A percentile compares a stretch with the other conserved stretches of the same genome.
These are phyloP conservation scores for Teratosphaeria epicoccoides DNA, from an alignment of 2,329 filamentous ascomycete genomes.

Conservation along the genomic window DNA sequence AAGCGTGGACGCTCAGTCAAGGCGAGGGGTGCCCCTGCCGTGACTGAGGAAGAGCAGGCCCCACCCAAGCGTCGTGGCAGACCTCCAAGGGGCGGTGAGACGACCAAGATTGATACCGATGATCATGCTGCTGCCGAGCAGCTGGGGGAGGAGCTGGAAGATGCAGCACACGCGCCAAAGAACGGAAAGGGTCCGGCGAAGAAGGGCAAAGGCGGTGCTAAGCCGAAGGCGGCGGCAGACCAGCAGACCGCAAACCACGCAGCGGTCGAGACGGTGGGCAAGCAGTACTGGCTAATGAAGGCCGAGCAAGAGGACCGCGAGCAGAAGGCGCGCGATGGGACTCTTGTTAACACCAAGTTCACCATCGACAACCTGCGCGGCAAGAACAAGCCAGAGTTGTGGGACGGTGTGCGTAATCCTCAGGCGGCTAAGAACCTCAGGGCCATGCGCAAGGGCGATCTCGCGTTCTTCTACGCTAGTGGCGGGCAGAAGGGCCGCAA, in stretches of 20 bases:
- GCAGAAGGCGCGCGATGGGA: slow-evolving; percentile 57
- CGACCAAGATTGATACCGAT: slow-evolving; percentile 20
- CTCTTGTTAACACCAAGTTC: slow-evolving; percentile 79
- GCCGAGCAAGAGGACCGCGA: slow-evolving; percentile 70
- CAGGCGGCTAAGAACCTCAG: slow-evolving; percentile 78
- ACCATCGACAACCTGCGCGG: slow-evolving; percentile 81
- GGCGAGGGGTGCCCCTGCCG: slow-evolving; percentile 3
- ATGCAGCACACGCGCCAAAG: slow-evolving; percentile 6
- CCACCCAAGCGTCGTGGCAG: slow-evolving; percentile 20
- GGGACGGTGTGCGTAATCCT: slow-evolving; percentile 58
- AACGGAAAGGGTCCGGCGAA: neutral
- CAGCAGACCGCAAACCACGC: neutral
- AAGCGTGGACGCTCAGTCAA: neutral
- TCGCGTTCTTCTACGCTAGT: slow-evolving; percentile 95
- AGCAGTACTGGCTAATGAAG: slow-evolving; percentile 40
- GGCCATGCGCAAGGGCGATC: slow-evolving; percentile 80
- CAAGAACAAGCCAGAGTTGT: slow-evolving; percentile 66
- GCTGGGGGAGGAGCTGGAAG: slow-evolving; percentile 20
- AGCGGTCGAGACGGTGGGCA: slow-evolving; percentile 5
- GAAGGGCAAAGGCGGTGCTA: slow-evolving; percentile 2
- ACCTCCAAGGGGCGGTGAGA: slow-evolving; percentile 17
- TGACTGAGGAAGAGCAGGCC: slow-evolving; percentile 2
- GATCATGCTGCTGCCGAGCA: slow-evolving; percentile 20
- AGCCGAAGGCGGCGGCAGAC: slow-evolving; percentile 7
- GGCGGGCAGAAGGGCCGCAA: slow-evolving; percentile 59